Evolutionary conservation across 768 basidiomycete species (phyloP).

Genomic region (Rickenella mellea): DNA sequence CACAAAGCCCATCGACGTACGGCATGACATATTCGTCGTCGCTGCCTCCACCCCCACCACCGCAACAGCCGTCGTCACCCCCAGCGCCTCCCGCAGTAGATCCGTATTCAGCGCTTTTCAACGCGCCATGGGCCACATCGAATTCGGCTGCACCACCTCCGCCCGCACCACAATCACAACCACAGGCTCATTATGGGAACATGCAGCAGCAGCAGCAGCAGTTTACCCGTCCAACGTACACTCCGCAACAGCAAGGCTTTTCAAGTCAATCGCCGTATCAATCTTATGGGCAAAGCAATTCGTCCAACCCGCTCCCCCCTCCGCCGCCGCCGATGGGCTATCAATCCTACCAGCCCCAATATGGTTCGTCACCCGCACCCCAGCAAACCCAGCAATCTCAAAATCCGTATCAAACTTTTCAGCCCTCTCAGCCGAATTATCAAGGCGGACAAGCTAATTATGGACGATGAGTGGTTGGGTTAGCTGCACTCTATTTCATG

Average conservation of each 20-base stretch:
- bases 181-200: constrained; percentile 4
- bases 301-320: constrained; percentile 1
- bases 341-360: constrained; percentile 21
- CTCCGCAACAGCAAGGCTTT: no score
- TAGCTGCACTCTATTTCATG: not conserved
- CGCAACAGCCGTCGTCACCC: constrained; percentile 4
- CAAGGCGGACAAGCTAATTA: constrained; percentile 10
- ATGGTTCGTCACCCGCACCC: no score
- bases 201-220: not conserved
- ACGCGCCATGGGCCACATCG: not conserved
- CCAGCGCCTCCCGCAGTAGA: not conserved
- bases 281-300: not conserved
- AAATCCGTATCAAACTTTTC: no score
- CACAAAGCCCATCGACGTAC: constrained; percentile 8
- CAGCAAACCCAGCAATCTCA: no score
- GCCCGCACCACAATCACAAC: constrained; percentile 11
- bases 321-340: constrained; percentile 23
- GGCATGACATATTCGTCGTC: constrained; percentile 2
- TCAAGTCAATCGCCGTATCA: not conserved
- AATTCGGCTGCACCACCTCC: constrained; percentile 9
- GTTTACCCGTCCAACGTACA: no score
- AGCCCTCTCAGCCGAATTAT: not conserved
- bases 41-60: constrained; percentile 1
- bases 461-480: not conserved
- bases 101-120: not conserved